These are phyloP conservation scores for Irpex sp. DNA, from an alignment of 1,284 basidiomycete genomes.

Conservation along the genomic window DNA sequence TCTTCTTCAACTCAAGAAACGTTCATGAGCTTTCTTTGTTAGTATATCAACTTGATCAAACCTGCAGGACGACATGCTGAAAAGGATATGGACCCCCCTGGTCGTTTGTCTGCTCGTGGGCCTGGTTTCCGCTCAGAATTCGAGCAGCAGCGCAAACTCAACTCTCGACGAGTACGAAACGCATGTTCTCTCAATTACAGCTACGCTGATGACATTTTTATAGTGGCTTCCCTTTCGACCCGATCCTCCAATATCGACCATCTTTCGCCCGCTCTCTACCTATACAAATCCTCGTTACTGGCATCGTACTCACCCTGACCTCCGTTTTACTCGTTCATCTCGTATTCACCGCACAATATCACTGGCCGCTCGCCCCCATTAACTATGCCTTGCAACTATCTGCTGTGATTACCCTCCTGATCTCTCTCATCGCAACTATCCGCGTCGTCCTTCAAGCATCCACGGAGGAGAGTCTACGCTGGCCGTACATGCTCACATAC, in stretches of 20 bases:
- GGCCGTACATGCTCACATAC: slow-evolving; percentile 97
- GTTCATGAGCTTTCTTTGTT: background rate
- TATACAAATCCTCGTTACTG: slow-evolving; percentile 86
- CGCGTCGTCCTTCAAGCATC: slow-evolving; percentile 69
- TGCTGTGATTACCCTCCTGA: slow-evolving; percentile 77
- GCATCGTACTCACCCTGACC: slow-evolving; percentile 85
- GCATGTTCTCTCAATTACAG: background rate
- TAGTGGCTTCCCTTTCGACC: slow-evolving; percentile 46
- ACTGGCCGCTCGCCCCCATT: slow-evolving; percentile 88
- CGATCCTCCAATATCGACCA: slow-evolving; percentile 75
- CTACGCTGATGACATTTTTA: background rate
- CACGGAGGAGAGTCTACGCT: slow-evolving; percentile 61
- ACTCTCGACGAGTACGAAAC: background rate
- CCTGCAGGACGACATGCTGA: background rate
- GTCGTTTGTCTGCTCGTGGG: background rate
- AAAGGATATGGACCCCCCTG: background rate
- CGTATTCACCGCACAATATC: slow-evolving; percentile 93
- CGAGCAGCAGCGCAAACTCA: background rate
- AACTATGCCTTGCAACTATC: slow-evolving; percentile 91
- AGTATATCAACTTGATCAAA: too few relatives aligned
- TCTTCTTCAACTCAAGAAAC: background rate
- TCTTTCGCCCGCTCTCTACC: slow-evolving; percentile 84
- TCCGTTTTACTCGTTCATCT: slow-evolving; percentile 90
- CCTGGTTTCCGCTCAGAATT: background rate
- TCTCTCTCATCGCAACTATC: slow-evolving; percentile 75